These are phyloP conservation scores for Coniella vitis DNA, from an alignment of 2,329 filamentous ascomycete genomes.

Conservation along the genomic window DNA sequence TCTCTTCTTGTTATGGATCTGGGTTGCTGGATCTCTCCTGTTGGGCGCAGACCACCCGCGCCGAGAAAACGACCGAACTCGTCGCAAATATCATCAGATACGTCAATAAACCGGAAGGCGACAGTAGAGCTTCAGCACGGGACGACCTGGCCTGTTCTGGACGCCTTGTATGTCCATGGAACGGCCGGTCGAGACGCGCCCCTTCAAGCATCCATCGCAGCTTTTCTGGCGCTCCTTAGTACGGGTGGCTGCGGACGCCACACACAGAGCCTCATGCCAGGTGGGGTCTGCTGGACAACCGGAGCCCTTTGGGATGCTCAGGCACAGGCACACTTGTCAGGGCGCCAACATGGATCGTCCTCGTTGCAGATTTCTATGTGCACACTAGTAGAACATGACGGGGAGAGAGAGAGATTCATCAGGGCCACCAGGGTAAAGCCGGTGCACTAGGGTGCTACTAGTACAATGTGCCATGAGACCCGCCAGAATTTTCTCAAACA, in stretches of 20 bases:
- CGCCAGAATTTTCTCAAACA: not conserved
- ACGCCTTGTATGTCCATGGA: not conserved
- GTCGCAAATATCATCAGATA: conserved; percentile 3
- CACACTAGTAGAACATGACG: too few species aligned
- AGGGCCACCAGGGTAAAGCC: too few species aligned
- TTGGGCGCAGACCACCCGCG: conserved; percentile 9
- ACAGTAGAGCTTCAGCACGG: not conserved
- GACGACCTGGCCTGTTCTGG: not conserved
- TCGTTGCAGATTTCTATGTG: too few species aligned
- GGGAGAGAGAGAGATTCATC: too few species aligned
- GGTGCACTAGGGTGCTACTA: too few species aligned
- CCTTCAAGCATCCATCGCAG: too few species aligned
- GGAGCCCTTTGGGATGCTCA: too few species aligned
- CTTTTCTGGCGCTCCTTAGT: not conserved
- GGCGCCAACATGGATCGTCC: too few species aligned
- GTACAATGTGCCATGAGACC: too few species aligned
- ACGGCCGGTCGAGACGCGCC: not conserved
- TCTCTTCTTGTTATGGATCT: conserved; percentile 12
- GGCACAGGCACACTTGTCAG: too few species aligned
- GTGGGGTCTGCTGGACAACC: not conserved
- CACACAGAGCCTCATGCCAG: not conserved
- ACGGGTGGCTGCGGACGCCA: too few species aligned
- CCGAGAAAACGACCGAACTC: conserved; percentile 16
- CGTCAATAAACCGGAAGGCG: conserved; percentile 11
- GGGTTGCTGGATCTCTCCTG: conserved; percentile 13